Evolutionary conservation across 805 yeast genomes (phyloP).

Genomic region (Dipodascus geniculatus): DNA sequence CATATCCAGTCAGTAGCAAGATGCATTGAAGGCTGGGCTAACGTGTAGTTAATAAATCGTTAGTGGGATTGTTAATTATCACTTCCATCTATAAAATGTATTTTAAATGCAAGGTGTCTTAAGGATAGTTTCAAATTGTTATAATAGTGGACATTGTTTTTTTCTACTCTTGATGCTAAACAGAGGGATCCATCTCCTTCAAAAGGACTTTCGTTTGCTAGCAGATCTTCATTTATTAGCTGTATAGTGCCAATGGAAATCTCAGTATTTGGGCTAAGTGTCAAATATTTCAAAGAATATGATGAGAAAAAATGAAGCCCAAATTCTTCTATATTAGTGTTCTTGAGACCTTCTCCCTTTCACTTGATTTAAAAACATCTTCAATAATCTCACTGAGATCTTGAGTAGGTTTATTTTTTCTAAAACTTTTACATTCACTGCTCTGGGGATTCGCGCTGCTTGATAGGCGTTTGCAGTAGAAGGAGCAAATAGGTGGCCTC

Average conservation of each 20-base stretch:
- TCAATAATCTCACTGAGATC: not conserved
- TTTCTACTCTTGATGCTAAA: not conserved
- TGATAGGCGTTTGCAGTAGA: not conserved
- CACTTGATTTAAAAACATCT: not conserved
- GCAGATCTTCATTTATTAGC: not conserved
- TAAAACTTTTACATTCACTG: not conserved
- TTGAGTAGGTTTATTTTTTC: not conserved
- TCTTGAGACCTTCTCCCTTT: not conserved
- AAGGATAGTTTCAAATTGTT: too few relatives aligned
- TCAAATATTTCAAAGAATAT: too few relatives aligned
- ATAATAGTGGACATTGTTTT: too few relatives aligned
- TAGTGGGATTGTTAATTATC: not conserved
- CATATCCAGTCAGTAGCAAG: slow-evolving; percentile 1
- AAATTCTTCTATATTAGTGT: not conserved
- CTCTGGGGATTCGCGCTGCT: not conserved
- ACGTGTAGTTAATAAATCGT: not conserved
- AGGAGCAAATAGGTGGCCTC: not conserved
- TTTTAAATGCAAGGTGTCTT: too few relatives aligned
- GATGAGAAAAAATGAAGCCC: too few relatives aligned
- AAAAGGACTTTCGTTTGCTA: not conserved
- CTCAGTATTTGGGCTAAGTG: too few relatives aligned
- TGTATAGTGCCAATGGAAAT: not conserved
- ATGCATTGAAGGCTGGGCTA: not conserved
- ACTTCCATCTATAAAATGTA: not conserved
- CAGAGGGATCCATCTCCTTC: not conserved